phyloP scores from a whole-genome alignment of 345 rosid genomes.

The Dipteronia dyeriana region DNA sequence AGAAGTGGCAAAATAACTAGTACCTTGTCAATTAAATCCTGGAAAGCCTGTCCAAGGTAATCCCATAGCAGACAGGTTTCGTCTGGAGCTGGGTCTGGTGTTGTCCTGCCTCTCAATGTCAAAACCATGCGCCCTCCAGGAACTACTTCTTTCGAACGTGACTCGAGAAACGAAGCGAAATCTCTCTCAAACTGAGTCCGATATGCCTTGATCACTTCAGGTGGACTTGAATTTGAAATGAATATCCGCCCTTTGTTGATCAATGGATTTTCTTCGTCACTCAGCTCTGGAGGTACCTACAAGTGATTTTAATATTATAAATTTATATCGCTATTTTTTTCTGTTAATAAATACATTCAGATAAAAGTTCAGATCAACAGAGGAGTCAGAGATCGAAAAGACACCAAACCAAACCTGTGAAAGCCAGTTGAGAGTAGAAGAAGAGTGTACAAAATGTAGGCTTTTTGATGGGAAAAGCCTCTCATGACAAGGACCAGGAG shows the following conservation, averaged over 20 bases:
- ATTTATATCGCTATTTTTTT: no score
- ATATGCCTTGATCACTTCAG: constrained; percentile 33
- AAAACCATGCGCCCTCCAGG: constrained; percentile 43
- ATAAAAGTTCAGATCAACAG: no score
- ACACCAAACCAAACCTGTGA: constrained; percentile 36
- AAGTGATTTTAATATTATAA: not conserved
- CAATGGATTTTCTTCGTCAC: constrained; percentile 12
- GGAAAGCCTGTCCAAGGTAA: constrained; percentile 47
- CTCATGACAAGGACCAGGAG: constrained; percentile 48
- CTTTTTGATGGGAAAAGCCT: constrained; percentile 46
- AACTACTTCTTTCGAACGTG: constrained; percentile 35
- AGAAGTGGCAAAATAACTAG: not conserved
- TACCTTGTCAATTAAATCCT: constrained; percentile 42
- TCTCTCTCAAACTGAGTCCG: constrained; percentile 42
- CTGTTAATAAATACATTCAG: not conserved
- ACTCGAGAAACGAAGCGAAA: constrained; percentile 39
- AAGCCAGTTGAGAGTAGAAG: constrained; percentile 52
- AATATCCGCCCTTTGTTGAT: constrained; percentile 45
- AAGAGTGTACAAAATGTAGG: constrained; percentile 47
- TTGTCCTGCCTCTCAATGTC: constrained; percentile 34
- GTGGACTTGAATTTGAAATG: constrained; percentile 44
- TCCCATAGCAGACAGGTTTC: constrained; percentile 51
- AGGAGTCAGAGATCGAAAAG: not conserved
- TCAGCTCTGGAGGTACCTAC: constrained; percentile 45
- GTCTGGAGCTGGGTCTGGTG: constrained; percentile 36